Base-by-base conservation (phyloP, 1,284 basidiomycete species). In the Sporisorium scitamineum region DNA sequence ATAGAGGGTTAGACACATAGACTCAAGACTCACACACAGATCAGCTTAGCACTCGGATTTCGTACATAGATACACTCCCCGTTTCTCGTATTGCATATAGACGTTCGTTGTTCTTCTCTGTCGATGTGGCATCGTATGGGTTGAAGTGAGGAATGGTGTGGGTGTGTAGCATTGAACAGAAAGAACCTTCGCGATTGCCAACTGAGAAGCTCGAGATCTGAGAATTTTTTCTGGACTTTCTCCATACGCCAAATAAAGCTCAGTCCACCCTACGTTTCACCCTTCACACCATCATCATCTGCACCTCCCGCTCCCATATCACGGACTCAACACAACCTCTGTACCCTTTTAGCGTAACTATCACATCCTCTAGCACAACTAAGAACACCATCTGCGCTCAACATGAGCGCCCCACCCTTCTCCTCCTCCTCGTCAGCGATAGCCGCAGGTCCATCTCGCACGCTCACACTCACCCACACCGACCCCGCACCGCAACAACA, bases 401-500 rank as follows among this genome's bases (percentile, higher is more conserved):
- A 16, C 51, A 54, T 24, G 16, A 51, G 26, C 24, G 9, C 5
- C 37, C 1, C 16, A 7, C 11, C 24, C 5, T 44, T 32, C 3
- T 60, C 58, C 13, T 39, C 50, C 13, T 37, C 58, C 20, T 20
- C 54, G 7, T 44, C 54, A 9, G 45, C 53, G 0, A n/a, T n/a
- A n/a, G 61, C 53, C 7, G 55, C 57, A 2, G 52, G 52, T 8
- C 47, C 67, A 13, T 71, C 63, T 0, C 62, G 50, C 20, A 70
- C 68, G 0, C 13, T 61, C 29, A 70, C 68, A 7, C 32, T 69
- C 13, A 59, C 60, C 41, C 11, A 34, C 11, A 10, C 42, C 34
- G 10, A 3, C 11, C n/a, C 47, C 7, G 6, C 29, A 0, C 14
- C 45, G 39, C 39, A 42, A 13, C 54, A 26, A 13, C 9, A 42